Percentiles rank a stretch among this genome's conserved stretches.
Conservation (phyloP, 2,329 filamentous ascomycete species). For the Colletotrichum tofieldiae region DNA sequence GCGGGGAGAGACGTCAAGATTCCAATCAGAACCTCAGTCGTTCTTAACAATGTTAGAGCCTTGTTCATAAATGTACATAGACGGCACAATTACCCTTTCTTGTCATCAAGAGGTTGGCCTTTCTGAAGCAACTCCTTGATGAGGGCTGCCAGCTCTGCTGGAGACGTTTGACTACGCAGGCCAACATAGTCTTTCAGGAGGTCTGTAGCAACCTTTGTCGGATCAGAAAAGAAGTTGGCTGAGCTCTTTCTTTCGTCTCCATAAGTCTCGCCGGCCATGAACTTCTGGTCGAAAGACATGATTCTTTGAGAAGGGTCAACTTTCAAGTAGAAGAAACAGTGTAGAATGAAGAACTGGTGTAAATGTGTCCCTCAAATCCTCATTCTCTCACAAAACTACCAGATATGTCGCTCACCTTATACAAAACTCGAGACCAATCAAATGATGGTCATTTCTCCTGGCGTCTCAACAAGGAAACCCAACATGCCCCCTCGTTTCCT, state of each 20-base stretch:
- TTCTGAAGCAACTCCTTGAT: conserved; percentile 48
- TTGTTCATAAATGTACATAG: neutral
- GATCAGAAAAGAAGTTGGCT: conserved; percentile 51
- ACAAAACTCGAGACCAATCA: neutral
- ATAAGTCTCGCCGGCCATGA: conserved; percentile 57
- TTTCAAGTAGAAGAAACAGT: neutral
- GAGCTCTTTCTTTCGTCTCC: conserved; percentile 47
- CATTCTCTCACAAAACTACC: neutral
- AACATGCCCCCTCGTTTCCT: neutral
- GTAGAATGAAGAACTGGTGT: neutral
- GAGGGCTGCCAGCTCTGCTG: conserved; percentile 50
- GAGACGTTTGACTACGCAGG: conserved; percentile 48
- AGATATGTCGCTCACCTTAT: neutral
- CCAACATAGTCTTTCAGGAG: conserved; percentile 52
- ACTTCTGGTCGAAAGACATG: conserved; percentile 55
- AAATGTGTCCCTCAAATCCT: neutral
- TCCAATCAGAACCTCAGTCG: conserved; percentile 56
- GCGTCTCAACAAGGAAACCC: neutral
- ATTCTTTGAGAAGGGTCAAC: neutral
- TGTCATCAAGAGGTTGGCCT: conserved; percentile 70
- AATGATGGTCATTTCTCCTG: too few relatives aligned
- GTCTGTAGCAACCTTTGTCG: conserved; percentile 52
- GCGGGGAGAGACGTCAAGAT: conserved; percentile 57
- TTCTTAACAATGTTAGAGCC: conserved; percentile 46
- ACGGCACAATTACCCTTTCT: conserved; percentile 55